Evolutionary conservation across 2,329 filamentous ascomycete genomes (phyloP).

Genomic region (Aureobasidium melanogenum): DNA sequence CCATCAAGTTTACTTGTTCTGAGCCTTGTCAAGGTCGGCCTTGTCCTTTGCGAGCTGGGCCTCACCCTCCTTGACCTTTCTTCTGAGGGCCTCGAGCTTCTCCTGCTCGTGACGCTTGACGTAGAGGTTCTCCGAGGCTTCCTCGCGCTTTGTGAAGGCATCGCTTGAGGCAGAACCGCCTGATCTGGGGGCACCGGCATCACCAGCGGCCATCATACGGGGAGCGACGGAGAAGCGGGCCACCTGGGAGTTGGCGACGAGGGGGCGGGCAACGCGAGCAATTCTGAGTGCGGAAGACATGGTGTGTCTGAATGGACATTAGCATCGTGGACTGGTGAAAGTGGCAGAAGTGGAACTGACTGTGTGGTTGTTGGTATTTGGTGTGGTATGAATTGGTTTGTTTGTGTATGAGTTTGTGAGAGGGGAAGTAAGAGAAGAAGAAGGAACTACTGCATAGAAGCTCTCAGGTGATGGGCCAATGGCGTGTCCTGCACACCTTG

Average conservation of each 20-base stretch:
- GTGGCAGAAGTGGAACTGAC: not conserved
- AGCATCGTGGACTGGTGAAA: not conserved
- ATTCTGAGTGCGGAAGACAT: conserved; percentile 19
- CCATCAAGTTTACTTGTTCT: conserved; percentile 16
- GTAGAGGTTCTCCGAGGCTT: conserved; percentile 74
- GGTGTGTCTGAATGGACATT: not conserved
- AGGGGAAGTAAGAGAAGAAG: not conserved
- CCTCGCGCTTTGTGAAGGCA: conserved; percentile 85
- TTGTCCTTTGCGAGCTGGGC: conserved; percentile 23
- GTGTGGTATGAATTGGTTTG: not conserved
- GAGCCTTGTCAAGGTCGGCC: conserved; percentile 20
- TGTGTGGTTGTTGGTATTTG: not conserved
- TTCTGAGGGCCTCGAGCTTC: conserved; percentile 48
- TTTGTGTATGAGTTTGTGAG: not conserved
- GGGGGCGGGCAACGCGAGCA: conserved; percentile 31
- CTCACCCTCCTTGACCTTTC: conserved; percentile 26
- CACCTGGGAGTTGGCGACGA: conserved; percentile 23
- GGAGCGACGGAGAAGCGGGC: conserved; percentile 35
- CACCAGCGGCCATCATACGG: conserved; percentile 35
- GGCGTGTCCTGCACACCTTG: not conserved
- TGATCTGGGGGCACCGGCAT: conserved; percentile 33
- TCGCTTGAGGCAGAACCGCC: conserved; percentile 53
- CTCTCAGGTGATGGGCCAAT: conserved; percentile 9
- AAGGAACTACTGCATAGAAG: not conserved
- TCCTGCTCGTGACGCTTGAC: conserved; percentile 82